phyloP scores from a whole-genome alignment of 805 yeast genomes.

The Suhomyces emberorum region DNA sequence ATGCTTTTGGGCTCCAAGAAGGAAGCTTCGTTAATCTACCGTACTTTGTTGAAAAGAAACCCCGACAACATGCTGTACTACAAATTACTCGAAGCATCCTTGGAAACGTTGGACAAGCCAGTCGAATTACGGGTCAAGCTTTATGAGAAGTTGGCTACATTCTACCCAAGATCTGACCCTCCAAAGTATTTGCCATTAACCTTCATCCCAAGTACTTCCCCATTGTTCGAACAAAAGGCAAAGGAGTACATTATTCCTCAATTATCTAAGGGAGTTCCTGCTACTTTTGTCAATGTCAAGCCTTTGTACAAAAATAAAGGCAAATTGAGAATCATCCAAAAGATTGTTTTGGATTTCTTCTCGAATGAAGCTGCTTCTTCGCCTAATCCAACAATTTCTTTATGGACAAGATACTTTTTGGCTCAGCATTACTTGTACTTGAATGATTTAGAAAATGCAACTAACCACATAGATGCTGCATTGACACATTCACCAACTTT shows the following conservation, averaged over 20 bases:
- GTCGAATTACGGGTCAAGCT: slow-evolving; percentile 50
- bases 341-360: slow-evolving; percentile 52
- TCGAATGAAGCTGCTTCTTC: slow-evolving; percentile 22
- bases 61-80: slow-evolving; percentile 77
- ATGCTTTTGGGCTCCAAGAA: slow-evolving; percentile 51
- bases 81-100: slow-evolving; percentile 58
- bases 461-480: slow-evolving; percentile 56
- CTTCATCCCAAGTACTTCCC: slow-evolving; percentile 54
- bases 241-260: slow-evolving; percentile 55
- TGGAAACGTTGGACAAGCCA: slow-evolving; percentile 45
- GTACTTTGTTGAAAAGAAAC: slow-evolving; percentile 74
- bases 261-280: slow-evolving; percentile 81
- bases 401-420: slow-evolving; percentile 76
- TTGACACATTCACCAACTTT: slow-evolving; percentile 75
- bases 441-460: slow-evolving; percentile 53
- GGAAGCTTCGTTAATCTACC: slow-evolving; percentile 67
- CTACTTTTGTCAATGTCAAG: slow-evolving; percentile 82
- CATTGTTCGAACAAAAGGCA: slow-evolving; percentile 47
- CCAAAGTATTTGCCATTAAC: slow-evolving; percentile 76
- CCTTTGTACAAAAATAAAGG: slow-evolving; percentile 58
- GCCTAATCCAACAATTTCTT: slow-evolving; percentile 42
- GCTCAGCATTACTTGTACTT: slow-evolving; percentile 70
- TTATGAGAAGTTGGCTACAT: slow-evolving; percentile 60
- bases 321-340: slow-evolving; percentile 44
- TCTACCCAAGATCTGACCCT: slow-evolving; percentile 83